Evolutionary conservation across 805 yeast species (phyloP).

Genomic region (Candida golubevii): DNA sequence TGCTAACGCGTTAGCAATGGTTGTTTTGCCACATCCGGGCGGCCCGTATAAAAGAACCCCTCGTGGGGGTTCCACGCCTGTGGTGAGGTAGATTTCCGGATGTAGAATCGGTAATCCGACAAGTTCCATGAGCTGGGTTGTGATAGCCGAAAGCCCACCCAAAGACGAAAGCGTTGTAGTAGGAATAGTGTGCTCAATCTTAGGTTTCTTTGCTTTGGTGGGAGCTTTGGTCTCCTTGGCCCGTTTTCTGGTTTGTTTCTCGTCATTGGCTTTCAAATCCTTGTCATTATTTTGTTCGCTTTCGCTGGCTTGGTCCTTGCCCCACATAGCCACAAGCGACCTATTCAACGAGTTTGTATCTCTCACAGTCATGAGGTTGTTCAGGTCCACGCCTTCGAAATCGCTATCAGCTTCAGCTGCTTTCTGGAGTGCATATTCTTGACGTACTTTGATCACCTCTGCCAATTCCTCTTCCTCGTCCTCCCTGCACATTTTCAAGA

Average conservation of each 20-base stretch:
- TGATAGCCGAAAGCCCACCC: constrained; percentile 88
- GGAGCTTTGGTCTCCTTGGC: constrained; percentile 41
- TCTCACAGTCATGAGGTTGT: constrained; percentile 57
- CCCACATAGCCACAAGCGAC: constrained; percentile 73
- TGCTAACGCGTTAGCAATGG: constrained; percentile 93
- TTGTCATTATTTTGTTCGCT: constrained; percentile 7
- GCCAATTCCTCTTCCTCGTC: constrained; percentile 61
- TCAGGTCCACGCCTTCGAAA: constrained; percentile 35
- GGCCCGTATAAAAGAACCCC: constrained; percentile 96
- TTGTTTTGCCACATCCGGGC: constrained; percentile 98
- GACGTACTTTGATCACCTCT: constrained; percentile 18
- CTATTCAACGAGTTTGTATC: constrained; percentile 72
- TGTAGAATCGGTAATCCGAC: constrained; percentile 90
- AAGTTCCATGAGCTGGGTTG: constrained; percentile 81
- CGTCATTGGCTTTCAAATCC: constrained; percentile 6
- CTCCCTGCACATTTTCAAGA: constrained; percentile 48
- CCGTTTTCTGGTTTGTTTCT: constrained; percentile 45
- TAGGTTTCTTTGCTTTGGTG: constrained; percentile 30
- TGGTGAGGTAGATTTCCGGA: constrained; percentile 81
- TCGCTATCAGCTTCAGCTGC: constrained; percentile 35
- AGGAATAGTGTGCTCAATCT: constrained; percentile 67
- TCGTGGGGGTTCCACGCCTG: constrained; percentile 94
- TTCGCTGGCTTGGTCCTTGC: constrained; percentile 8
- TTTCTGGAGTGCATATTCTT: constrained; percentile 17
- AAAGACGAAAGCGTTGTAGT: constrained; percentile 61